A percentile compares a stretch with the other conserved stretches of the same genome.
These are phyloP conservation scores for Penicillium thymicola DNA, from an alignment of 2,329 filamentous ascomycete genomes.

Conservation along the genomic window DNA sequence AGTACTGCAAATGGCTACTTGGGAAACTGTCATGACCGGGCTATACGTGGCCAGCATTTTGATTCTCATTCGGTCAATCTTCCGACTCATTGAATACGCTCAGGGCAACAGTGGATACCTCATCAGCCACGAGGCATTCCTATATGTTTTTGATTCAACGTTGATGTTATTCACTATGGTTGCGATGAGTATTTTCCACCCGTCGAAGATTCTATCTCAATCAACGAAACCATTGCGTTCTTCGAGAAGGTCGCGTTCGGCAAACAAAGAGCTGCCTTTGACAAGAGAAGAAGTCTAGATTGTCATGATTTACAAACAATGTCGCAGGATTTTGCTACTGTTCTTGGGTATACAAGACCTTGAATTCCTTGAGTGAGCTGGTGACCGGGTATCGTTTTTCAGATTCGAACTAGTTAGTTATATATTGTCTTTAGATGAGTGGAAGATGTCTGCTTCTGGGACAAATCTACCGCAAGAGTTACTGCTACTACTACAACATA, in stretches of 20 bases:
- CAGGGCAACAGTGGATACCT: conserved; percentile 23
- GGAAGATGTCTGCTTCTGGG: too few species aligned
- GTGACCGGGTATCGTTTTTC: background rate
- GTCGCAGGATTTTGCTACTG: background rate
- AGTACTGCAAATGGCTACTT: background rate
- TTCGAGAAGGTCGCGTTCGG: background rate
- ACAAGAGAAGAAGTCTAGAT: background rate
- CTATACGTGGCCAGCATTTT: conserved; percentile 13
- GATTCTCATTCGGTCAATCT: conserved; percentile 21
- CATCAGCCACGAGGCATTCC: conserved; percentile 21
- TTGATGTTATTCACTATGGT: background rate
- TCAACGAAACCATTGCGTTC: background rate
- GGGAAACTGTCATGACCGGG: background rate
- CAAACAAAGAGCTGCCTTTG: background rate
- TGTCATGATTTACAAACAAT: background rate
- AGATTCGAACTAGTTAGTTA: background rate
- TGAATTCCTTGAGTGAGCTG: background rate
- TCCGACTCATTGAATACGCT: conserved; percentile 20
- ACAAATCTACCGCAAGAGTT: too few species aligned
- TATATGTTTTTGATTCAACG: conserved; percentile 22
- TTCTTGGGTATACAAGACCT: too few species aligned
- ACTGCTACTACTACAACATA: too few species aligned
- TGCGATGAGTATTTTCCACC: conserved; percentile 7
- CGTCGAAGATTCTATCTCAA: background rate
- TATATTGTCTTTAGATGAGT: background rate